Percentiles rank a stretch among this genome's conserved stretches.
Evolutionary conservation across 2,329 filamentous ascomycete species (phyloP).

Genomic region (Achaetomium macrosporum): DNA sequence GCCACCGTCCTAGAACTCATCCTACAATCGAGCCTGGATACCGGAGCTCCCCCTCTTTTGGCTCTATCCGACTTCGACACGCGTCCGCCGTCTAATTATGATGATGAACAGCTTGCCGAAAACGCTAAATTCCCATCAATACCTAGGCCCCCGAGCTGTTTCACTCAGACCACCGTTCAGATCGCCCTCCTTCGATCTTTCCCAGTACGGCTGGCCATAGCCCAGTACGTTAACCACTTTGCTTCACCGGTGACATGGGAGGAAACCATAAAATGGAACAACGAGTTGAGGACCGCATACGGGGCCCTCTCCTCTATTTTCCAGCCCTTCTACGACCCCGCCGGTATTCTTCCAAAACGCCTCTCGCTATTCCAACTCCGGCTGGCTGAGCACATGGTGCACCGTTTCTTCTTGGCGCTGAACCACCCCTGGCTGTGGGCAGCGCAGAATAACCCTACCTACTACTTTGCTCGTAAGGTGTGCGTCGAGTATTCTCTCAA

Average conservation of each 20-base stretch:
- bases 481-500: constrained; percentile 37
- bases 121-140: constrained; percentile 23
- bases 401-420: constrained; percentile 46
- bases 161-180: constrained; percentile 47
- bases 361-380: constrained; percentile 37
- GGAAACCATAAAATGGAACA: constrained; percentile 41
- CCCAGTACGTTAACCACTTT: constrained; percentile 43
- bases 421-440: constrained; percentile 46
- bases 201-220: constrained; percentile 38
- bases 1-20: constrained; percentile 49
- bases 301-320: constrained; percentile 30
- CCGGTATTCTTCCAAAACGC: constrained; percentile 24
- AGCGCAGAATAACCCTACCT: constrained; percentile 41
- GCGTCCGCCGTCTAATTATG: constrained; percentile 42
- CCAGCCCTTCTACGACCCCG: constrained; percentile 27
- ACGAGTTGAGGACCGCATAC: constrained; percentile 38
- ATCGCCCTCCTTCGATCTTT: constrained; percentile 42
- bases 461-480: constrained; percentile 49
- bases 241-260: constrained; percentile 39
- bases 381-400: constrained; percentile 38
- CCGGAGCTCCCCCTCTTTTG: constrained; percentile 46
- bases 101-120: constrained; percentile 46
- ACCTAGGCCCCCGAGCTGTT: constrained; percentile 25
- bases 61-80: constrained; percentile 45
- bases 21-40: constrained; percentile 45